Evolutionary conservation across 352 stramenopile species (phyloP), one percentile per base, ranked within the genome.

Genomic region (Globisporangium emineosum): DNA sequence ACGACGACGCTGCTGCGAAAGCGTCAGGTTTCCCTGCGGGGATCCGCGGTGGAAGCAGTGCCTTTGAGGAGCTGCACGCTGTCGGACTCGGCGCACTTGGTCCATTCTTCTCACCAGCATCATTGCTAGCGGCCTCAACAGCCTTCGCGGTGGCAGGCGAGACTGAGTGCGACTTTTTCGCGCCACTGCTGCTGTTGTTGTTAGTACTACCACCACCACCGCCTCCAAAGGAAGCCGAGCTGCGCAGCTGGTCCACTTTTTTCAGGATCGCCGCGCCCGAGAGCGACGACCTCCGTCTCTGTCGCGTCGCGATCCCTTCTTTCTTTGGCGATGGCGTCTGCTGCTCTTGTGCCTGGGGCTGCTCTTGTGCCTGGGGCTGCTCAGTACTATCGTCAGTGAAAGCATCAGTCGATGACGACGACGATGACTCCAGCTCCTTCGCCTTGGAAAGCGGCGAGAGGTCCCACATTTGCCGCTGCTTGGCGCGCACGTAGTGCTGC

Each of bases 401-500:
- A 9, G 13, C 8, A 21, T 5, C 40, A 21, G 15, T 21, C 17
- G 37, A 21, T 45, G 37, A n/a, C n/a, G 6, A 9, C 2, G 19
- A 10, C 30, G n/a, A n/a, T 33, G n/a, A 43, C 21, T 6, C 21
- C 19, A 57, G 23, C 17, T 32, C 32, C 32, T 67, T 67, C 4
- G 55, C 8, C 17, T 51, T 27, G 2, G 5, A 1, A 33, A 55
- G 27, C 1, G 27, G 51, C 2, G 51, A 58, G 32, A 29, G 35
- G 4, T 30, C 56, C 63, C 56, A 68, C 25, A 68, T 35, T 42
- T 65, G 59, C 42, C 62, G 23, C 62, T 96, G 58, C 47, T 96
- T 88, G 57, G 82, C 64, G 63, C 91, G 67, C 30, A 98, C 66
- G 64, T 96, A 98, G 52, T 98, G 84, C 74, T 98, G 95, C 71